Evolutionary conservation across 116 monocot genomes (phyloP).

Genomic region (Zostera marina): DNA sequence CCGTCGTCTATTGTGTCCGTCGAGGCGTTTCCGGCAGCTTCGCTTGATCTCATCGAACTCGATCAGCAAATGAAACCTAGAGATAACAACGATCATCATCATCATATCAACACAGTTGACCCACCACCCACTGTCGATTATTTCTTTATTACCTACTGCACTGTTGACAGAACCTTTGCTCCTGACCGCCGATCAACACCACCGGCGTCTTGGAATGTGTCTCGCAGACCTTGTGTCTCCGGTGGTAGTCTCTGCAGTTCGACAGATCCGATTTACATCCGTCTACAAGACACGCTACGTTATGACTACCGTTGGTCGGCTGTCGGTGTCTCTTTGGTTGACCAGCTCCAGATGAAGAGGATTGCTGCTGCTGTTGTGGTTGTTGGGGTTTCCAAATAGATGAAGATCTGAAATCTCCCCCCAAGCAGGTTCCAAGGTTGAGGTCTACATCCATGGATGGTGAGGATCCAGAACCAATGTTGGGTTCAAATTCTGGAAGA

Average conservation of each 20-base stretch:
- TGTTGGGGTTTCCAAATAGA: slow-evolving; percentile 12
- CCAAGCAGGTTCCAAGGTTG: slow-evolving; percentile 46
- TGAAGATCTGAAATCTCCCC: slow-evolving; percentile 19
- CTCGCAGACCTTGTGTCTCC: slow-evolving; percentile 85
- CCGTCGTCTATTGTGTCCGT: slow-evolving; percentile 80
- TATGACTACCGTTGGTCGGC: slow-evolving; percentile 22
- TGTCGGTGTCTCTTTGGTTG: slow-evolving; percentile 31
- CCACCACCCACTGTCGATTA: background rate
- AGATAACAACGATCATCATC: background rate
- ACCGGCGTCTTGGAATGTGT: slow-evolving; percentile 73
- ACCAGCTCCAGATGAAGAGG: slow-evolving; percentile 2
- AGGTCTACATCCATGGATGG: slow-evolving; percentile 32
- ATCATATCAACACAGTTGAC: no score
- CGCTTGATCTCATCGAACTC: slow-evolving; percentile 90
- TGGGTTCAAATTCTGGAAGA: slow-evolving; percentile 18
- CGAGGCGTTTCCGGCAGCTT: slow-evolving; percentile 87
- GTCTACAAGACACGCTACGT: slow-evolving; percentile 46
- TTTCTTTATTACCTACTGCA: slow-evolving; percentile 72
- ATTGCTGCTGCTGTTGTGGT: background rate
- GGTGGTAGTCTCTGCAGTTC: slow-evolving; percentile 65
- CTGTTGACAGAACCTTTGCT: slow-evolving; percentile 90
- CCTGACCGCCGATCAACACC: slow-evolving; percentile 54
- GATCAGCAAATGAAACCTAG: slow-evolving; percentile 69
- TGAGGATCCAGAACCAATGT: slow-evolving; percentile 13
- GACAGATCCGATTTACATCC: slow-evolving; percentile 70